Percentiles rank a stretch among this genome's conserved stretches.
phyloP scores from a whole-genome alignment of 345 rosid species.

The Psidium guajava region DNA sequence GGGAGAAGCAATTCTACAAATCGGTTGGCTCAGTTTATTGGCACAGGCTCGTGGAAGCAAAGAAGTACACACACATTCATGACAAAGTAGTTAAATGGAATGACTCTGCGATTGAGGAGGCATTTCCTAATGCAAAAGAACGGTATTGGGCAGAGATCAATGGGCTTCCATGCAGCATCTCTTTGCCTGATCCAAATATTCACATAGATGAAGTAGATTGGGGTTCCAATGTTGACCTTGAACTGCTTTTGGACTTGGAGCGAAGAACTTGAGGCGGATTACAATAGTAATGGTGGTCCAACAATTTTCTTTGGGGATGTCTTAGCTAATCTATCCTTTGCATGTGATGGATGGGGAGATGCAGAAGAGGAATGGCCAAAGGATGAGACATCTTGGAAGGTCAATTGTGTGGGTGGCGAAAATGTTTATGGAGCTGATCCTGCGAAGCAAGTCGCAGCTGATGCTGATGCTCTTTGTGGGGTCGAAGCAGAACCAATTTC shows the following conservation, averaged over 20 bases:
- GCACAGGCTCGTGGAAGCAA: conserved; percentile 1
- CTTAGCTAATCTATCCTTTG: not conserved
- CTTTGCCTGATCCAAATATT: conserved; percentile 26
- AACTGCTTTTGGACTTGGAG: conserved; percentile 25
- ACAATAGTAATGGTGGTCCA: not conserved
- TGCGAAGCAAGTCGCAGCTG: not conserved
- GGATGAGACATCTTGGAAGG: not conserved
- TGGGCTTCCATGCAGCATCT: conserved; percentile 15
- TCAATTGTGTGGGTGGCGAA: not conserved
- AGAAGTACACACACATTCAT: conserved; percentile 2
- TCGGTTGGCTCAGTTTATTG: conserved; percentile 4
- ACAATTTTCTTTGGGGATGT: conserved; percentile 17
- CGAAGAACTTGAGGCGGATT: not conserved
- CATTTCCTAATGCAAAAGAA: conserved; percentile 36
- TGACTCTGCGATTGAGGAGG: conserved; percentile 40
- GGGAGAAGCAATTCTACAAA: conserved; percentile 11
- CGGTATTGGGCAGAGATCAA: conserved; percentile 31
- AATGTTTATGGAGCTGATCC: not conserved
- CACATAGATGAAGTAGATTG: conserved; percentile 37
- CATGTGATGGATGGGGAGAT: not conserved
- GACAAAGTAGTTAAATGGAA: conserved; percentile 23
- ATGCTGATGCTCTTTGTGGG: not conserved
- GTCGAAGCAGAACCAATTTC: not conserved
- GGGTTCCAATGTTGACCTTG: conserved; percentile 22
- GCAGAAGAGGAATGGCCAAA: not conserved